These are phyloP conservation scores for Verticillium longisporum DNA, from an alignment of 2,329 filamentous ascomycete genomes.

Conservation along the genomic window DNA sequence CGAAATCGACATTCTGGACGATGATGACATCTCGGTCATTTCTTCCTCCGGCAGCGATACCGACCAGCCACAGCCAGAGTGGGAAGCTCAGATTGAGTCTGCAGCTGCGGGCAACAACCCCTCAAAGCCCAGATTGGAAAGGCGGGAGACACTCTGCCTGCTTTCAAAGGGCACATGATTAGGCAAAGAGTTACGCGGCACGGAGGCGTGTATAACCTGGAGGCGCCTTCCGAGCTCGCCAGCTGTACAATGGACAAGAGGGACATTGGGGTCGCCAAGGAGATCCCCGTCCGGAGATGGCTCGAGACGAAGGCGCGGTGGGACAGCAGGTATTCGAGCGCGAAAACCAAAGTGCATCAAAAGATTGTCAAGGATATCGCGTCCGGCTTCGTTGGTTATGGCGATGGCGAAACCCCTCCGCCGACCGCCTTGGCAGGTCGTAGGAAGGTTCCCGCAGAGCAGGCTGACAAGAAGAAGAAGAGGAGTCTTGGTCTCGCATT, in stretches of 20 bases:
- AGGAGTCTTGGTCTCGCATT: slow-evolving; percentile 72
- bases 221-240: slow-evolving; percentile 55
- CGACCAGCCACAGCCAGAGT: slow-evolving; percentile 6
- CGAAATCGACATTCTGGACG: slow-evolving; percentile 73
- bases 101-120: slow-evolving; percentile 5
- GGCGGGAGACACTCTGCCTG: slow-evolving; percentile 75
- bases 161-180: slow-evolving; percentile 83
- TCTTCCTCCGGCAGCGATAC: slow-evolving; percentile 44
- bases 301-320: slow-evolving; percentile 64
- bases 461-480: slow-evolving; percentile 46
- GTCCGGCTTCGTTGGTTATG: slow-evolving; percentile 63
- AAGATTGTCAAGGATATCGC: slow-evolving; percentile 66
- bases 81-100: slow-evolving; percentile 6
- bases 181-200: slow-evolving; percentile 77
- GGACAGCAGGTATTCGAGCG: slow-evolving; percentile 64
- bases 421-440: slow-evolving; percentile 76
- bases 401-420: slow-evolving; percentile 68
- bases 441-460: slow-evolving; percentile 36
- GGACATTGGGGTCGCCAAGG: slow-evolving; percentile 73
- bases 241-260: slow-evolving; percentile 55
- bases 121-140: slow-evolving; percentile 54
- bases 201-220: slow-evolving; percentile 65
- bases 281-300: slow-evolving; percentile 77
- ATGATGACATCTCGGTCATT: slow-evolving; percentile 70
- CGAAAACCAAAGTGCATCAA: slow-evolving; percentile 67